Base-by-base conservation (phyloP, 768 basidiomycete species). In the Phallus indusiatus region DNA sequence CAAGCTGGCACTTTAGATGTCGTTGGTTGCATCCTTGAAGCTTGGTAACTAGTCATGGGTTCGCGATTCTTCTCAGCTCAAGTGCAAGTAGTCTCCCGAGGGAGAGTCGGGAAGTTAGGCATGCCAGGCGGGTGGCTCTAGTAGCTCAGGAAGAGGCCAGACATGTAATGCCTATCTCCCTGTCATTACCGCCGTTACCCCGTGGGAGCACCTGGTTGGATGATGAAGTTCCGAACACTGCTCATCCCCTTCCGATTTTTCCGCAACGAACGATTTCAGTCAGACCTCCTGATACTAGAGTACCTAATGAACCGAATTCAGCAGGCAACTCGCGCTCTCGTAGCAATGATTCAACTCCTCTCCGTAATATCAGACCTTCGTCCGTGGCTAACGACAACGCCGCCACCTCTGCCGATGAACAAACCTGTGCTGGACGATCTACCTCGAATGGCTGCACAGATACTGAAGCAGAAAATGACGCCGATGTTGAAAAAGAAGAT, bases 1-100 rank as follows among this genome's bases (percentile, higher is more conserved):
- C 91, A 96, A 71, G 93, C 94, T 0, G 94, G 95, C 17, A 90
- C 92, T 0, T 76, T 97, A 24, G 90, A 94, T 63, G 90, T 96
- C 5, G 93, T 96, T 1, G 93, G 92, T 5, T 91, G 90, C 62
- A 88, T 97, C 21, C 78, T 97, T 20, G 93, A 95, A 73, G 88
- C 90, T 16, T 97, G 94, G 92, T 71, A 28, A 86, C 86, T 6
- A 84, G 85, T 64, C 88, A 88, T 67, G 93, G 92, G 0, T 89
- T 96, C 67, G 85, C 89, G 0, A 84, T 94, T 22, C 87, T 86
- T 17, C 88, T 92, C 4, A 87, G 85, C 64, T 76, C 85, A 0
- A 84, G 86, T 55, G 88, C 86, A 0, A 87, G 83, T 1, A 88
- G 88, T 1, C 70, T 84, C 61, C 85, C 85, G 14, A 73, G 88